Evolutionary conservation across 1,284 basidiomycete species (phyloP), one percentile per base, ranked within the genome.

Genomic region (Coniophora puteana): DNA sequence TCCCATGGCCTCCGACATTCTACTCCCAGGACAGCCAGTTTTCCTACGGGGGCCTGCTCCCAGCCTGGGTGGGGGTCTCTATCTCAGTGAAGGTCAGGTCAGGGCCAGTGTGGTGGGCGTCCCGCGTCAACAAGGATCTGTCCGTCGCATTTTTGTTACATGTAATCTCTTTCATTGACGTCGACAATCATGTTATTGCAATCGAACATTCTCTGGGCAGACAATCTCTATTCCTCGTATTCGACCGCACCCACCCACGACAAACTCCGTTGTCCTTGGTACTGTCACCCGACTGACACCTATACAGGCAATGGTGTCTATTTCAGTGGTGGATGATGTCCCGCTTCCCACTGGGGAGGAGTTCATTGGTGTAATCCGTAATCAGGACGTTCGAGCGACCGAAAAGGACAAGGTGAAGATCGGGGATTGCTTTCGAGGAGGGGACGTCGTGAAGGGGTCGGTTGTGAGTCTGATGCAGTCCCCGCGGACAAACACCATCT

Each of bases 381-480:
- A 80, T 4, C 90, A 95, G 62, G 96, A 99, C 63, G 83, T 96
- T n/a, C 68, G 93, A 35, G 83, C 85, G 21, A 94, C 92, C 2
- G 93, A 96, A 58, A 90, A 91, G 55, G 92, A 95, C 68, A 89
- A 86, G 60, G 78, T 97, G 45, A 94, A 91, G 64, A 89, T 98
- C 51, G 83, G 82, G 24, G 91, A 96, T 52, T 97, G 93, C 58
- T 99, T 98, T 67, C 78, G 96, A 29, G 89, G 94, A 1, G 94
- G 96, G 4, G 95, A 99, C 65, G 89, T 98, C 40, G 89, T 99
- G 21, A 83, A 89, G 51, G 94, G 93, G 5, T 68, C 87, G 29
- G 93, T 98, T 53, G 93, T 96, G 61, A 63, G 89, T 77, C 6
- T 16, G 36, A 20, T 38, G 26, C 11, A 38, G 12, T 16, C 12